Evolutionary conservation across 306 rosid species (phyloP), one percentile per base, ranked within the genome.

Genomic region (Quercus bicolor): DNA sequence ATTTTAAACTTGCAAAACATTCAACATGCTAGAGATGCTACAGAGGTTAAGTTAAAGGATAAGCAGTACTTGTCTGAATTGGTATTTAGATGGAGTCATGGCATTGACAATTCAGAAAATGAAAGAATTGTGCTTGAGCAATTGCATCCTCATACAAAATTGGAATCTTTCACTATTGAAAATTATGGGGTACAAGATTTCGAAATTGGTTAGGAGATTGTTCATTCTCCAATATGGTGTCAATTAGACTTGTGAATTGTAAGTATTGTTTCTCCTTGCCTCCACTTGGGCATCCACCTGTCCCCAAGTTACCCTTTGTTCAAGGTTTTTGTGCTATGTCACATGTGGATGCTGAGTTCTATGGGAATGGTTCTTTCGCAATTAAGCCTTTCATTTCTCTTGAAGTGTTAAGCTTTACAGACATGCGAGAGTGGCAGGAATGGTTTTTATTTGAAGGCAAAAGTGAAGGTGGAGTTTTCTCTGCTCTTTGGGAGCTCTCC

Each of bases 111-210:
- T 78, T 78, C 71, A 1, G 52, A 62, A 40, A 70, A 43, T 51
- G 21, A 19, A 3, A 28, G 62, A 10, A 3, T 73, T 69, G 3
- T 56, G 11, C 84, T 72, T 52, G 75, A 52, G 1, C 15, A 72
- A 3, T 12, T 72, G 3, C 19, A 13, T 13, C 75, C 61, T 24
- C 18, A 72, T 40, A 5, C 60, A 53, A 53, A 24, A 11, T 72
- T 72, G 45, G 6, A 72, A 52, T 5, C 11, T 37, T 45, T 72
- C 16, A 0, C 15, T 5, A 52, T 72, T 11, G 0, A 1, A 14
- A 9, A 12, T 74, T 20, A n/a, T 55, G 19, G 84, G 53, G 57
- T 20, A 37, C 84, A 80, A 45, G 6, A 53, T 53, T 59, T 12
- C 26, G 15, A 26, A 13, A 26, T 21, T 72, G 75, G 75, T 23